Conservation (phyloP, 2,329 filamentous ascomycete genomes). For the Aureobasidium uvarum region DNA sequence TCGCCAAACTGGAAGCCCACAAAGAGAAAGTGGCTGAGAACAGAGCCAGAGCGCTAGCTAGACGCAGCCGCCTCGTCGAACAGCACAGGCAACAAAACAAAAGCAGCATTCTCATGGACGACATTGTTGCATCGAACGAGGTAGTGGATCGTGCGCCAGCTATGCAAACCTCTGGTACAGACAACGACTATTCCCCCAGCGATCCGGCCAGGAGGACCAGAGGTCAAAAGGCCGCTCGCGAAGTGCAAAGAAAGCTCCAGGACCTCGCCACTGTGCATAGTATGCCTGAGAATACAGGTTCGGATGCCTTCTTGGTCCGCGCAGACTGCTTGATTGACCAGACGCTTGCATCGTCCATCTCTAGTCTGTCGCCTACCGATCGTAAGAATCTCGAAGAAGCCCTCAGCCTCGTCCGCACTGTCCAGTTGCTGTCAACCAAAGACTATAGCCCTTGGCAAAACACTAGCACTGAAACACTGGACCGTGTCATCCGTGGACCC, state of each 20-base stretch:
- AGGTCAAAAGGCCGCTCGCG: neutral
- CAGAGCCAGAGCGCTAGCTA: neutral
- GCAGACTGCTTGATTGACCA: constrained; percentile 11
- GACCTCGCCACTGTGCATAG: neutral
- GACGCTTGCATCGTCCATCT: neutral
- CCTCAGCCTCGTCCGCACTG: constrained; percentile 12
- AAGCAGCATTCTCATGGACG: neutral
- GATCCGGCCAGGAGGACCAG: neutral
- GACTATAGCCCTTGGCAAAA: neutral
- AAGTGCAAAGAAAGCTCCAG: neutral
- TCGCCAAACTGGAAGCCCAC: neutral
- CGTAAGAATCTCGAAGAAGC: constrained; percentile 19
- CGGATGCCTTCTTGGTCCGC: constrained; percentile 7
- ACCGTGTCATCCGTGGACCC: neutral
- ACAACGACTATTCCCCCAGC: neutral
- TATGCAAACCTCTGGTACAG: neutral
- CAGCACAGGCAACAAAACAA: neutral
- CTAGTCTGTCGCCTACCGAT: neutral
- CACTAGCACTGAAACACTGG: neutral
- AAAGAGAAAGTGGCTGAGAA: neutral
- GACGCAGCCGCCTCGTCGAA: neutral
- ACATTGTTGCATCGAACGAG: neutral
- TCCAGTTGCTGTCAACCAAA: neutral
- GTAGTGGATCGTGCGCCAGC: neutral
- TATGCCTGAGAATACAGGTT: neutral